A percentile compares a stretch with the other conserved stretches of the same genome.
phyloP scores from a whole-genome alignment of 306 rosid genomes.

The Oemleria cerasiformis region DNA sequence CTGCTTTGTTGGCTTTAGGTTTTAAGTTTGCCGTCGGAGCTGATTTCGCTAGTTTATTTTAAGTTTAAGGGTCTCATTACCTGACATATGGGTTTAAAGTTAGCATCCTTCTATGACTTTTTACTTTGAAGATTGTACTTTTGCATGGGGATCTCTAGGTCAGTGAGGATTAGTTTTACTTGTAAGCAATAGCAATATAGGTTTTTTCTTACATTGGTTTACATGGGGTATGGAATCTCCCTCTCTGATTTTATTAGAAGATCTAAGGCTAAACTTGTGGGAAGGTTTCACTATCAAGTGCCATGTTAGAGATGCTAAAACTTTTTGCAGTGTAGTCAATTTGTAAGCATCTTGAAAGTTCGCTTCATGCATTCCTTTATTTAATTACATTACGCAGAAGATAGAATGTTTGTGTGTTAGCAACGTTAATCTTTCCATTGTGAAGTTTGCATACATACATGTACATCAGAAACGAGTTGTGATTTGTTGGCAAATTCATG shows the following conservation, averaged over 20 bases:
- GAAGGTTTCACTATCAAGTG: too few relatives aligned
- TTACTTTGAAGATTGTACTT: neutral
- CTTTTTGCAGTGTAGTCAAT: neutral
- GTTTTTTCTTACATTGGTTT: too few relatives aligned
- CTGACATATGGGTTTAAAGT: neutral
- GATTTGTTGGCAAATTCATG: neutral
- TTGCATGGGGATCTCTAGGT: neutral
- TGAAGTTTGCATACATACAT: neutral
- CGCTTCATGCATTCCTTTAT: neutral
- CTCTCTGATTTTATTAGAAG: neutral
- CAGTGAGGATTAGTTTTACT: too few relatives aligned
- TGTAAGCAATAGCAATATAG: neutral
- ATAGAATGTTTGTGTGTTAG: neutral
- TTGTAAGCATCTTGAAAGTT: neutral
- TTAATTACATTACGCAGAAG: neutral
- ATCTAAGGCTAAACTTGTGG: too few relatives aligned
- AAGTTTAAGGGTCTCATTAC: neutral
- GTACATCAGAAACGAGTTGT: neutral
- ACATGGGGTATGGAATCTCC: neutral
- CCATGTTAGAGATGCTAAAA: neutral
- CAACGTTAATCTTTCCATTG: neutral
- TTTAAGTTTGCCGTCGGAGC: too few relatives aligned
- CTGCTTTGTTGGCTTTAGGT: too few relatives aligned
- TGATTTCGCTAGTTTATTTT: too few relatives aligned
- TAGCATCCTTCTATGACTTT: constrained; percentile 6